Percentiles rank a stretch among this genome's conserved stretches.
Conservation (phyloP, 495 filamentous ascomycete species). For the Penicillium arizonense region DNA sequence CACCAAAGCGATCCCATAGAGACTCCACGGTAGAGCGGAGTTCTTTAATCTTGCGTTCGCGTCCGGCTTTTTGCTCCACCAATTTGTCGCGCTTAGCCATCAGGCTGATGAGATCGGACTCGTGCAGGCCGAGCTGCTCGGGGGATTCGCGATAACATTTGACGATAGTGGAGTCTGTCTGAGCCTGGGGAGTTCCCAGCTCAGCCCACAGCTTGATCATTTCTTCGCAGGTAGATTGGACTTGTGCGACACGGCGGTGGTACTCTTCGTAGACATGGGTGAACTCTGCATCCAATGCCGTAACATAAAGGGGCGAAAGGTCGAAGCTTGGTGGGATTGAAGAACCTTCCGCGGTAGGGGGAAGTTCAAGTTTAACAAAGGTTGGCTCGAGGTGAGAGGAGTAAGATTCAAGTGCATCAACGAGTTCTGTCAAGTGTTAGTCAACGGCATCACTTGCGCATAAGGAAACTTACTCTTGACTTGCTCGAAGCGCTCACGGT, state of each 20-base stretch:
- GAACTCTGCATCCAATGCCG: conserved; percentile 84
- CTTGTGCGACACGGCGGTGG: conserved; percentile 68
- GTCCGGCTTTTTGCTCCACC: conserved; percentile 85
- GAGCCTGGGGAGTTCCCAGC: conserved; percentile 85
- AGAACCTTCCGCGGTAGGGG: conserved; percentile 72
- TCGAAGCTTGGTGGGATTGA: conserved; percentile 80
- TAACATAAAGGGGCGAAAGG: conserved; percentile 83
- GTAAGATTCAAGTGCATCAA: conserved; percentile 89
- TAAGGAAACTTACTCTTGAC: conserved; percentile 72
- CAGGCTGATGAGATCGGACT: conserved; percentile 75
- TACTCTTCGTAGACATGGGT: conserved; percentile 95
- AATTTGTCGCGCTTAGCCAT: conserved; percentile 75
- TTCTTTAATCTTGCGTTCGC: conserved; percentile 80
- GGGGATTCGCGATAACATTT: conserved; percentile 85
- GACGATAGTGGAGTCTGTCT: conserved; percentile 84
- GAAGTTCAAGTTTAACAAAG: conserved; percentile 77
- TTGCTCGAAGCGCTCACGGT: conserved; percentile 88
- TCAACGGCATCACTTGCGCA: neutral
- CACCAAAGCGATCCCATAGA: conserved; percentile 84
- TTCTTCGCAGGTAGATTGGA: conserved; percentile 73
- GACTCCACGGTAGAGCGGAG: conserved; percentile 70
- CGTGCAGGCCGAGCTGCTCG: conserved; percentile 88
- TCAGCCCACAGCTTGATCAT: conserved; percentile 96
- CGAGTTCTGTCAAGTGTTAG: conserved; percentile 66
- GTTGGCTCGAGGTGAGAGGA: conserved; percentile 87